Evolutionary conservation across 371 early-diverging fungal genomes (phyloP).

Genomic region (Lichtheimia hyalospora): DNA sequence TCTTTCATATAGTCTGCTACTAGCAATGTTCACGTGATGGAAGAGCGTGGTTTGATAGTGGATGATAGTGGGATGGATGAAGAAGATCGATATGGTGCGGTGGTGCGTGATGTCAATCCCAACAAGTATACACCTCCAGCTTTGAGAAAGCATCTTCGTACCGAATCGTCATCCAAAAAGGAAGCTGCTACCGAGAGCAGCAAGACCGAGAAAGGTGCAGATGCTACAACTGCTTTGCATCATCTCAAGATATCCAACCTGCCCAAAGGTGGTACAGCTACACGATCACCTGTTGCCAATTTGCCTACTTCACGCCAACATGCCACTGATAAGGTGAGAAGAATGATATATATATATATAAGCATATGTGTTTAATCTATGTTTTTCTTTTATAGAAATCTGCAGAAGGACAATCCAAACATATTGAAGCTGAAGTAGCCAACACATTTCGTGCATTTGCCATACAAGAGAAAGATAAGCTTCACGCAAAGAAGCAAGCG

Average conservation of each 20-base stretch:
- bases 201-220: not conserved
- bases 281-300: constrained; percentile 35
- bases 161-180: constrained; percentile 16
- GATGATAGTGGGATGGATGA: constrained; percentile 82
- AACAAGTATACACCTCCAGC: constrained; percentile 86
- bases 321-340: constrained; percentile 17
- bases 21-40: constrained; percentile 86
- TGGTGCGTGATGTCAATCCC: constrained; percentile 65
- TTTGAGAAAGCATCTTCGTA: constrained; percentile 55
- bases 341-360: not conserved
- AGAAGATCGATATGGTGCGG: constrained; percentile 85
- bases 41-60: constrained; percentile 84
- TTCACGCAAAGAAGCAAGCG: constrained; percentile 77
- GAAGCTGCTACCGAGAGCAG: not conserved
- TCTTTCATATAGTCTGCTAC: constrained; percentile 50
- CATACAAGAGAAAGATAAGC: constrained; percentile 74
- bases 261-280: constrained; percentile 23
- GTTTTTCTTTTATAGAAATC: not conserved
- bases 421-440: constrained; percentile 60
- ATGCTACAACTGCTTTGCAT: constrained; percentile 23
- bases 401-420: constrained; percentile 1
- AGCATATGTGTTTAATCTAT: not conserved
- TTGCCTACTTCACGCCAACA: constrained; percentile 27
- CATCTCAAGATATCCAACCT: constrained; percentile 33
- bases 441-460: constrained; percentile 71